Percentiles rank a stretch among this genome's conserved stretches.
phyloP scores from a whole-genome alignment of 2,329 filamentous ascomycete species.

The Beauveria sp. region DNA sequence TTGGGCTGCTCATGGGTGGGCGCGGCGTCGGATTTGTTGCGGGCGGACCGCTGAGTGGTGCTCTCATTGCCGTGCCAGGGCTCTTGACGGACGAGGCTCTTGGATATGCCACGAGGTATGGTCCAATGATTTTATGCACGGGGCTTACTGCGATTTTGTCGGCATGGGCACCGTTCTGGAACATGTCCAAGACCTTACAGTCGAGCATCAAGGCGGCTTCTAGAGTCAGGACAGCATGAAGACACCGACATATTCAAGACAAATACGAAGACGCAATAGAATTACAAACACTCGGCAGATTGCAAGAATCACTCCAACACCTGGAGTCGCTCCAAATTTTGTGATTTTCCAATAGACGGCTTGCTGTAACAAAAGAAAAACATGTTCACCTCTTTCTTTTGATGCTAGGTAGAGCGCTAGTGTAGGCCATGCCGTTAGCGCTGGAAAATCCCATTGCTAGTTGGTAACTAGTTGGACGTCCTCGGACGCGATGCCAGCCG shows the following conservation, averaged over 20 bases:
- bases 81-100: slow-evolving; percentile 20
- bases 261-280: too few species aligned
- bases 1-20: slow-evolving; percentile 24
- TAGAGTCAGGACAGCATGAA: neutral
- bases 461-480: neutral
- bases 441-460: neutral
- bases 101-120: slow-evolving; percentile 25
- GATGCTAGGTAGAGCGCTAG: neutral
- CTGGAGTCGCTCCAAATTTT: neutral
- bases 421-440: neutral
- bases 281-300: too few species aligned
- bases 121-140: slow-evolving; percentile 26
- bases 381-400: neutral
- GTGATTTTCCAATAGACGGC: neutral
- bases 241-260: neutral
- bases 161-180: slow-evolving; percentile 31
- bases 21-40: slow-evolving; percentile 23
- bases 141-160: slow-evolving; percentile 24
- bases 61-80: slow-evolving; percentile 19
- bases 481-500: neutral
- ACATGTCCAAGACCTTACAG: slow-evolving; percentile 13
- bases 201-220: neutral
- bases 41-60: slow-evolving; percentile 23
- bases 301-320: too few species aligned
- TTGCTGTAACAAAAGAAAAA: neutral